Evolutionary conservation across 306 rosid genomes (phyloP), one percentile per base, ranked within the genome.

Genomic region (Pueraria montana): DNA sequence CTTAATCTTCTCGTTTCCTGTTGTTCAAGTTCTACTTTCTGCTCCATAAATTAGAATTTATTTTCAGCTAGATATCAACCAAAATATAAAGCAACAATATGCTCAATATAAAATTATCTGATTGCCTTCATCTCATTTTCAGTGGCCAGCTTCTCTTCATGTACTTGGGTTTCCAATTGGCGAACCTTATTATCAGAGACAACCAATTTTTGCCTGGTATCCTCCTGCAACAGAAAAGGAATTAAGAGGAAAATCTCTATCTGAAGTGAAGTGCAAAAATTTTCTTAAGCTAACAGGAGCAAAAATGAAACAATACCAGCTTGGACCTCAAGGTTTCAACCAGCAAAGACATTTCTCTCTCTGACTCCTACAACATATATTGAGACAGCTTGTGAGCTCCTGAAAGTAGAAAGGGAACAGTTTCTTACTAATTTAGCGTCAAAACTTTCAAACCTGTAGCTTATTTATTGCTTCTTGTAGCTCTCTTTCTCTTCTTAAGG

Each of bases 301-400:
- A 80, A 55, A 73, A 73, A 18, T 34, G 48, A 50, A 84, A 79
- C 48, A 48, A 75, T 95, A 95, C 99, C 98, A 95, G 90, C 83
- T 92, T 93, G 79, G 90, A 89, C 88, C 99, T 89, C 96, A 92
- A 88, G 43, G 89, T 88, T 87, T 95, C 99, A 66, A 92, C 87
- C 49, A 89, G 88, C 74, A 79, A 75, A 82, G 91, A 89, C 80
- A 81, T 82, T 76, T 93, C 98, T 90, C 88, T 90, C 82, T 95
- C 97, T 21, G 90, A 88, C 80, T 95, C 99, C 99, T 93, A 88
- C 75, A 75, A 80, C 42, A 66, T 84, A 38, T 82, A 71, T 86
- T 48, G 56, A 76, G 77, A 76, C 68, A 78, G 76, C 50, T 26
- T 64, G 24, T 67, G 27, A 62, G 77, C 72, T 77, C 77, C 27